A percentile compares a stretch with the other conserved stretches of the same genome.
Conservation (phyloP, 352 stramenopile species). For the Pythium dissimile region DNA sequence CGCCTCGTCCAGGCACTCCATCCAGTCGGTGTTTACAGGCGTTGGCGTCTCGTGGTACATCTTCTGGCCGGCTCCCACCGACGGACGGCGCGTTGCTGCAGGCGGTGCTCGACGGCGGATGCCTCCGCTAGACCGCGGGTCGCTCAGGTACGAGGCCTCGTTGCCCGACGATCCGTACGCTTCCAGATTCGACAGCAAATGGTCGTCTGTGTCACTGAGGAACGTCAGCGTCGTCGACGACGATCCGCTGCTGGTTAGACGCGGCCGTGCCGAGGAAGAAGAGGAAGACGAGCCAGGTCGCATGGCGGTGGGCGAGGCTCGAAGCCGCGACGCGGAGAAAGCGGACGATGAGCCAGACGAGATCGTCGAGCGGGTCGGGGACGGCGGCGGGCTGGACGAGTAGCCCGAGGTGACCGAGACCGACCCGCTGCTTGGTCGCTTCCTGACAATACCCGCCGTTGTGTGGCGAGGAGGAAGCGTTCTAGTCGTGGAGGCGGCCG, state of each 20-base stretch:
- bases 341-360: conserved; percentile 44
- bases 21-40: conserved; percentile 28
- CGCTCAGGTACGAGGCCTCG: conserved; percentile 25
- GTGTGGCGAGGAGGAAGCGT: conserved; percentile 7
- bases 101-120: conserved; percentile 11
- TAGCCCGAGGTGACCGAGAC: conserved; percentile 11
- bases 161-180: conserved; percentile 13
- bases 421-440: conserved; percentile 14
- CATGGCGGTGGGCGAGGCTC: not conserved
- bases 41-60: not conserved
- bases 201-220: conserved; percentile 31
- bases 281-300: conserved; percentile 31
- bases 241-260: conserved; percentile 19
- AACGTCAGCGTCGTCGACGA: conserved; percentile 32
- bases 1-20: conserved; percentile 56
- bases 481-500: not conserved
- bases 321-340: conserved; percentile 9
- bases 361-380: conserved; percentile 39
- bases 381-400: conserved; percentile 43
- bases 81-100: not conserved
- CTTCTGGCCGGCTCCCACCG: not conserved
- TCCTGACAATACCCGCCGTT: not conserved
- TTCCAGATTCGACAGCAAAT: conserved; percentile 15
- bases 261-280: conserved; percentile 29
- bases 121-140: conserved; percentile 12